Conservation (phyloP, 192 early-diverging fungal genomes). For the Thamnidium elegans region DNA sequence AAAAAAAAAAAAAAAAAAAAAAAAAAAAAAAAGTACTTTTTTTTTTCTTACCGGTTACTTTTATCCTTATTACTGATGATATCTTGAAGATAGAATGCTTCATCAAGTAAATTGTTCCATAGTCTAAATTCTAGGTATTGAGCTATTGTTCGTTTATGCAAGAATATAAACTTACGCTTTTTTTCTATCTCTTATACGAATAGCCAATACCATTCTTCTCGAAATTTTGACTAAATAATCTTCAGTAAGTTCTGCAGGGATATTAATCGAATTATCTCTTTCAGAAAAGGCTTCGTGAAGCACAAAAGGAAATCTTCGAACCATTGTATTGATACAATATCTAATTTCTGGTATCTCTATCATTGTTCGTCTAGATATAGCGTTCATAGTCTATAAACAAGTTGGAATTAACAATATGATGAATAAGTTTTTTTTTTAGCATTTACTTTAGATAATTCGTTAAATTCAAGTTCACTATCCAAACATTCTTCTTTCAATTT, state of each 20-base stretch:
- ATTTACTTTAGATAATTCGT: conserved; percentile 31
- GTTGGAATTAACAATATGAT: neutral
- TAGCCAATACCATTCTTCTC: conserved; percentile 67
- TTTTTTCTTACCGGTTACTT: conserved; percentile 50
- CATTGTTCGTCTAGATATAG: conserved; percentile 17
- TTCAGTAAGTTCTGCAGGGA: conserved; percentile 56
- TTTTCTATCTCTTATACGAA: conserved; percentile 66
- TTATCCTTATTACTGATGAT: conserved; percentile 68
- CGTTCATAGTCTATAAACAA: conserved; percentile 26
- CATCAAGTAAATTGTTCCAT: conserved; percentile 67
- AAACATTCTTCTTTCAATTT: conserved; percentile 76
- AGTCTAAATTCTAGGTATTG: conserved; percentile 41
- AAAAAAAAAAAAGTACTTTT: no score
- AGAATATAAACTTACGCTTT: conserved; percentile 53
- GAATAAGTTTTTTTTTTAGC: neutral
- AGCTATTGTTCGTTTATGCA: neutral
- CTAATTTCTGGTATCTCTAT: conserved; percentile 8
- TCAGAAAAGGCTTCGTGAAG: conserved; percentile 15
- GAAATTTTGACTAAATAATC: conserved; percentile 68
- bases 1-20: no score
- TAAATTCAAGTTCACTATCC: conserved; percentile 79
- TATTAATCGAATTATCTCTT: conserved; percentile 30
- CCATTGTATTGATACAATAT: conserved; percentile 23
- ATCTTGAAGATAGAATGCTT: conserved; percentile 85
- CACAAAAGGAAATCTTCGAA: conserved; percentile 30